Evolutionary conservation across 2,329 filamentous ascomycete species (phyloP).

Genomic region (Dactylellina sp.): DNA sequence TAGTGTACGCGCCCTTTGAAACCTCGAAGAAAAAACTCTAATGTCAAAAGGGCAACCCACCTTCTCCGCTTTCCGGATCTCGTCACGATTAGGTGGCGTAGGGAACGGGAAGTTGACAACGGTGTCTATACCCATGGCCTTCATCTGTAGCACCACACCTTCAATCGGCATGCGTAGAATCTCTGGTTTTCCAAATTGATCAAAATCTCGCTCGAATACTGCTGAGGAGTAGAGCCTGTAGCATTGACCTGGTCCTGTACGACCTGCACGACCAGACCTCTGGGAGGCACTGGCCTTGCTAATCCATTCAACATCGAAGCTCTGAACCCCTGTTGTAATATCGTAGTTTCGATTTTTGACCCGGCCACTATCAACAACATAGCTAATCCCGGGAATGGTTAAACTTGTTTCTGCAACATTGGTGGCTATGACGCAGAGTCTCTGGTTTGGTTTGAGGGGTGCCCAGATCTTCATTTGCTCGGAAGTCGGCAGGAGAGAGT

Average conservation of each 20-base stretch:
- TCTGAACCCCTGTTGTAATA: constrained; percentile 88
- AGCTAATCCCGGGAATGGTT: constrained; percentile 93
- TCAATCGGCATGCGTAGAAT: constrained; percentile 92
- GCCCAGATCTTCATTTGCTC: constrained; percentile 94
- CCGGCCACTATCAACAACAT: constrained; percentile 94
- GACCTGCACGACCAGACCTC: constrained; percentile 89
- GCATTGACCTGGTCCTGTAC: constrained; percentile 95
- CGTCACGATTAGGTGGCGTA: constrained; percentile 82
- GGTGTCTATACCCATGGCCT: constrained; percentile 90
- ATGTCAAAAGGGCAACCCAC: constrained; percentile 42
- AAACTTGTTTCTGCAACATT: constrained; percentile 98
- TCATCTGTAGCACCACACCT: constrained; percentile 90
- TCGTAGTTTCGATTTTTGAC: constrained; percentile 94
- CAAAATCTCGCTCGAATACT: constrained; percentile 89
- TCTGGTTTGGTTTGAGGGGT: constrained; percentile 80
- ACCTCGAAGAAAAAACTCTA: constrained; percentile 4
- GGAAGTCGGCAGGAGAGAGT: constrained; percentile 88
- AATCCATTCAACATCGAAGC: constrained; percentile 94
- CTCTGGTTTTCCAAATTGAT: constrained; percentile 86
- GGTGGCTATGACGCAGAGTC: constrained; percentile 89
- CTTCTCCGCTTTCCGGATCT: constrained; percentile 82
- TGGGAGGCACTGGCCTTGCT: constrained; percentile 96
- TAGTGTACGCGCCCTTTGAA: constrained; percentile 13
- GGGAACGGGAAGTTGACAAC: constrained; percentile 97
- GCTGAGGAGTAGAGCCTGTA: constrained; percentile 95